Evolutionary conservation across 495 filamentous ascomycete species (phyloP).

Genomic region (Terfezia boudieri): DNA sequence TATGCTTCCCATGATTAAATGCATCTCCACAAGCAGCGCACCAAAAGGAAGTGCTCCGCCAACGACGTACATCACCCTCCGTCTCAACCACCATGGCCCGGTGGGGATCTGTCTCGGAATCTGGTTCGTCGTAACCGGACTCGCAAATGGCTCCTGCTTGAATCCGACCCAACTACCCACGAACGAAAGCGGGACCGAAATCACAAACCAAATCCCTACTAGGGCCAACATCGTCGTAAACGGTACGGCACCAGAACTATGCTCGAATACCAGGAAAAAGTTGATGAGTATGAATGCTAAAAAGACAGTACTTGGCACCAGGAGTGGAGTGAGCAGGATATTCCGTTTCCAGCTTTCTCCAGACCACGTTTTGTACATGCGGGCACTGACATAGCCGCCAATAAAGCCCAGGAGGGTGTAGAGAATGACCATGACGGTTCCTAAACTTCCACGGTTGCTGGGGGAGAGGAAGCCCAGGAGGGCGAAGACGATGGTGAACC

Average conservation of each 20-base stretch:
- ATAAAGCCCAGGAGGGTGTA: constrained; percentile 86
- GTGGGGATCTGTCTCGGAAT: constrained; percentile 92
- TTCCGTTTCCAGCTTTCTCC: constrained; percentile 89
- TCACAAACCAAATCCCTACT: constrained; percentile 84
- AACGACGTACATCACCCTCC: constrained; percentile 65
- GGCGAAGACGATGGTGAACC: constrained; percentile 79
- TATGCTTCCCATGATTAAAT: constrained; percentile 94
- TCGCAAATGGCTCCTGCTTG: constrained; percentile 37
- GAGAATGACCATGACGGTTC: constrained; percentile 72
- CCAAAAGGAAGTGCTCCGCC: constrained; percentile 85
- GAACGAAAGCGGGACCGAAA: constrained; percentile 76
- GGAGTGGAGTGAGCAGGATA: constrained; percentile 63
- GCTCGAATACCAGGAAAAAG: constrained; percentile 81
- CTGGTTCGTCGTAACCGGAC: constrained; percentile 87
- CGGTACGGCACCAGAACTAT: constrained; percentile 78
- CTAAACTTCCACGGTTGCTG: constrained; percentile 78
- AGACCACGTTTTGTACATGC: constrained; percentile 76
- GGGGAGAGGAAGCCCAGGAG: constrained; percentile 87
- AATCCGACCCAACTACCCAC: constrained; percentile 88
- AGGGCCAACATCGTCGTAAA: constrained; percentile 93
- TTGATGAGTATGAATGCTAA: constrained; percentile 78
- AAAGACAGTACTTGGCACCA: constrained; percentile 78
- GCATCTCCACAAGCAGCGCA: constrained; percentile 91
- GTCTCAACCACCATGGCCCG: constrained; percentile 53
- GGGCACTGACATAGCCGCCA: constrained; percentile 73